Base-by-base conservation (phyloP, 108 stramenopile genomes). In the Mayamaea pseudoterrestris region DNA sequence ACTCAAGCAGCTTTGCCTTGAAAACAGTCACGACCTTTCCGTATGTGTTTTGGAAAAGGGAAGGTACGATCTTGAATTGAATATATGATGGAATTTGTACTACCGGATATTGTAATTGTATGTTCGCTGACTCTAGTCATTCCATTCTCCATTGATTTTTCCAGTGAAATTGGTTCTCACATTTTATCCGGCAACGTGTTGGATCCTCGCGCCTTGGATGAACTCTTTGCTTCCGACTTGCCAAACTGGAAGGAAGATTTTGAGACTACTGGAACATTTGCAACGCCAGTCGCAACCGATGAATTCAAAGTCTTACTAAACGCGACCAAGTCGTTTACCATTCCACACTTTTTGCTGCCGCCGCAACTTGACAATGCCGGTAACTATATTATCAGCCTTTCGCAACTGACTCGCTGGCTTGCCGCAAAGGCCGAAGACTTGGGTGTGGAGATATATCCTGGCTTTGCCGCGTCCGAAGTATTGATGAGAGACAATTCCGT, bases 151-250 rank as follows among this genome's bases (percentile, higher is more conserved):
- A n/a, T n/a, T n/a, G n/a, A 34, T 12, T 34, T 34, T 34, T 34
- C 12, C 2, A 74, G 83, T 26, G 98, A 98, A 56, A 81, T 99
- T 47, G 98, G 98, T 5, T 78, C 93, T 5, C 98, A 99, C 56
- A 90, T 99, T 31, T 53, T 99, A n/a, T 94, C 92, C 2, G 98
- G 98, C 8, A 94, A 94, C 56, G 96, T 99, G 32, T 97, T 99
- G 65, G 97, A 98, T 71, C 94, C 97, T 25, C 72, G 78, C 20
- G 95, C 94, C n/a, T 55, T 99, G 65, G 63, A 94, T 20, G 97
- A 98, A 69, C 55, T 99, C 4, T 69, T 99, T 26, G 89, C 95
- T 4, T 68, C 93, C 63, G 73, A 79, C 50, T 70, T 61, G 25
- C 56, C 57, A 14, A 73, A 76, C 65, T 81, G 89, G 89, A 80